Base-by-base conservation (phyloP, 2,329 filamentous ascomycete genomes). In the Leptographium galeiforme region DNA sequence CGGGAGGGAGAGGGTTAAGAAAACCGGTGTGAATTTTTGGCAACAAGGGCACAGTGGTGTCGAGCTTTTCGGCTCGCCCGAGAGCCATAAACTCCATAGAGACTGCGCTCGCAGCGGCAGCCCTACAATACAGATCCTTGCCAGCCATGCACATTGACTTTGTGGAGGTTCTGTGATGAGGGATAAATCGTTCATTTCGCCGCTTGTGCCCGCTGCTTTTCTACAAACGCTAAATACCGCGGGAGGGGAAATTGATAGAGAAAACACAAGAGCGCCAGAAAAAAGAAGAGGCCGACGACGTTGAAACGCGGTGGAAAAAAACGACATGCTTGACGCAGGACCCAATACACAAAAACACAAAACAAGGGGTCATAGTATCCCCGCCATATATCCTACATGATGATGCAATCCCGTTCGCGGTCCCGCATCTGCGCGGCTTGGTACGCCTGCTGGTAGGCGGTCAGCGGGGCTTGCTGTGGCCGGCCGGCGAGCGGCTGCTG, bases 321-420 rank as follows among this genome's bases (percentile, higher is more conserved):
- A 36, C 19, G 25, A 40, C 2, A 50, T 38, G 36, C 14, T 38
- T 38, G 10, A 41, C 7, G 12, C 8, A 40, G n/a, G n/a, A n/a
- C n/a, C n/a, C n/a, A 51, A 33, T 19, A 45, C 25, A 51, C n/a
- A 32, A 34, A 5, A 51, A 18, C 1, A 19, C 8, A 30, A 51
- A 30, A 33, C 18, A 34, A 34, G 16, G n/a, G 39, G 41, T 10
- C 12, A 7, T 13, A 14, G 2, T 40, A 7, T 40, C 39, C 25
- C 25, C 14, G 13, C 39, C 18, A n/a, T n/a, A 2, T 18, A 19
- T 18, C 8, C 30, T 38, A 53, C 51, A 53, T 53, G 8, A 53
- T 25, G 30, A 38, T 10, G n/a, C 51, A 53, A 7, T 53, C 46
- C 30, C 51, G 51, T 14, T 53, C 51, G n/a, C 51, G 36, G 2